phyloP scores from a whole-genome alignment of 495 filamentous ascomycete species.

The Letharia columbiana region DNA sequence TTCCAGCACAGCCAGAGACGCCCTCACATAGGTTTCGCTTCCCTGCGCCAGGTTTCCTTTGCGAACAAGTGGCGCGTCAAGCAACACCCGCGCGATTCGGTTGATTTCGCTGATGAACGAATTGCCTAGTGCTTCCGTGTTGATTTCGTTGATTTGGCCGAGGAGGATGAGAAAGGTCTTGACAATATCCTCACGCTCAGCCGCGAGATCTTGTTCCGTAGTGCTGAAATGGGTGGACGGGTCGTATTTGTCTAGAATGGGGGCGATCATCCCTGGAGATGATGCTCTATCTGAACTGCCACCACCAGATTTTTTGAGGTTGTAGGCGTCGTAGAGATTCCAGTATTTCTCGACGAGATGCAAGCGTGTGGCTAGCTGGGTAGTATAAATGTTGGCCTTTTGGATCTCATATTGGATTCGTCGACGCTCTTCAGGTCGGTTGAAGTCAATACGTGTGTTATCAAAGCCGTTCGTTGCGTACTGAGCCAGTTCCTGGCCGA shows the following conservation, averaged over 20 bases:
- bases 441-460: slow-evolving; percentile 14
- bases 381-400: slow-evolving; percentile 72
- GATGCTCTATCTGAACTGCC: not conserved
- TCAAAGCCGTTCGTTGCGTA: slow-evolving; percentile 4
- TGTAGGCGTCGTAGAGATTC: slow-evolving; percentile 50
- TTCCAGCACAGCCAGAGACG: slow-evolving; percentile 62
- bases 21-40: slow-evolving; percentile 55
- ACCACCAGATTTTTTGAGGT: not conserved
- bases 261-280: slow-evolving; percentile 9
- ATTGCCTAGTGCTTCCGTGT: slow-evolving; percentile 73
- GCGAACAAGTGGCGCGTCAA: slow-evolving; percentile 49
- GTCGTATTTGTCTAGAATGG: slow-evolving; percentile 26
- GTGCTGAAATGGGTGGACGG: slow-evolving; percentile 34
- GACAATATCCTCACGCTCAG: slow-evolving; percentile 67
- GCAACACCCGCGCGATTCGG: slow-evolving; percentile 65
- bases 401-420: slow-evolving; percentile 73
- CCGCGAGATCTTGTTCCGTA: slow-evolving; percentile 46
- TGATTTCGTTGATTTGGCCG: slow-evolving; percentile 61
- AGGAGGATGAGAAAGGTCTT: slow-evolving; percentile 63
- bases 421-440: slow-evolving; percentile 37
- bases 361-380: slow-evolving; percentile 63
- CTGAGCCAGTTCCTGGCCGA: slow-evolving; percentile 3
- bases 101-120: slow-evolving; percentile 66
- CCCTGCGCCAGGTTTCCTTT: slow-evolving; percentile 48
- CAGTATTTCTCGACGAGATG: slow-evolving; percentile 79